Conservation (phyloP, 768 basidiomycete genomes). For the Trametes punicea region DNA sequence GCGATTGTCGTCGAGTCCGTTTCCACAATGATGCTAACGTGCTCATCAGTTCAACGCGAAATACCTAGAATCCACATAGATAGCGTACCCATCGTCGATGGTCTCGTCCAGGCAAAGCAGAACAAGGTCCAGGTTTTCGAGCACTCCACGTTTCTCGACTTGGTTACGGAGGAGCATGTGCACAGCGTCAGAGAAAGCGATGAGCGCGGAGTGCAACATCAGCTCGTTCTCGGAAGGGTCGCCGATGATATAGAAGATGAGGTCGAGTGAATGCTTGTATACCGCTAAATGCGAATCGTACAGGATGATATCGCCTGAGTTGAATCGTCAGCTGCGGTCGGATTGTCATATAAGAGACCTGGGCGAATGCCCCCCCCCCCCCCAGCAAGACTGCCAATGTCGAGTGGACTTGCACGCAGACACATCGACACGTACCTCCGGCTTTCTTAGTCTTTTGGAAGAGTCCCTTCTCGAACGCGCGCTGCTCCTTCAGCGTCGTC, state of each 20-base stretch:
- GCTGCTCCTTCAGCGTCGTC: conserved; percentile 83
- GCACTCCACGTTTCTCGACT: conserved; percentile 89
- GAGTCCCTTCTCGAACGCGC: conserved; percentile 91
- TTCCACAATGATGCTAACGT: conserved; percentile 85
- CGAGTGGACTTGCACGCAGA: background rate
- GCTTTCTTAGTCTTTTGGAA: conserved; percentile 95
- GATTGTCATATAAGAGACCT: too few species aligned
- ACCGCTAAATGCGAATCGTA: conserved; percentile 89
- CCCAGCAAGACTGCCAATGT: background rate
- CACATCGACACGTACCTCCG: conserved; percentile 56
- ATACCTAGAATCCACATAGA: background rate
- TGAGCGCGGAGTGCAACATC: conserved; percentile 86
- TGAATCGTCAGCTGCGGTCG: background rate
- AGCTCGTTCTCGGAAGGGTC: conserved; percentile 90
- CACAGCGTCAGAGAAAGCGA: conserved; percentile 82
- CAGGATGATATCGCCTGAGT: conserved; percentile 85
- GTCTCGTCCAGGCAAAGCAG: conserved; percentile 94
- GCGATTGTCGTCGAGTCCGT: conserved; percentile 96
- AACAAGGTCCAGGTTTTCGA: conserved; percentile 93
- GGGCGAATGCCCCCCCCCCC: too few species aligned
- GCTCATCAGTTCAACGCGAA: background rate
- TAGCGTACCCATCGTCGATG: conserved; percentile 90
- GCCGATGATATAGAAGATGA: conserved; percentile 92
- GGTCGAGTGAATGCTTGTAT: conserved; percentile 92
- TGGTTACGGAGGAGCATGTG: conserved; percentile 84